Percentiles rank a stretch among this genome's conserved stretches.
Conservation (phyloP, 345 rosid genomes). For the Angophora floribunda region DNA sequence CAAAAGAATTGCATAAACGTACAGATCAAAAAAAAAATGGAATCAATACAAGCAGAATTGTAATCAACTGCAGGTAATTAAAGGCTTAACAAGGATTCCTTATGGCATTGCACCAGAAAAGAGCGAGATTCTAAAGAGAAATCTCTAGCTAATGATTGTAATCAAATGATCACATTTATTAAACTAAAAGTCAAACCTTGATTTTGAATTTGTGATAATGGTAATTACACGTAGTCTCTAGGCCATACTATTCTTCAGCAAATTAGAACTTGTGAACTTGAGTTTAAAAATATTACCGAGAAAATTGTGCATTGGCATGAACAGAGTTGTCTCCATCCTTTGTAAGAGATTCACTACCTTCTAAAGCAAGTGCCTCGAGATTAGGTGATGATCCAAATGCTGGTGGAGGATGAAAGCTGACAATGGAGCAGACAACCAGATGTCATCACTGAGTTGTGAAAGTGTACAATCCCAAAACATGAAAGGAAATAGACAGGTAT, state of each 20-base stretch:
- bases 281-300: background rate
- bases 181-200: background rate
- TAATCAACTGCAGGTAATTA: background rate
- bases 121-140: background rate
- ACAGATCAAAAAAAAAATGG: background rate
- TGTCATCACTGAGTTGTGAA: background rate
- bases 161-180: background rate
- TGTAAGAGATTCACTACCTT: background rate
- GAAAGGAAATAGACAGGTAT: background rate
- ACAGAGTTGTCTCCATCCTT: slow-evolving; percentile 4
- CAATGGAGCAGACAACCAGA: background rate
- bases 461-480: background rate
- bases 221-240: background rate
- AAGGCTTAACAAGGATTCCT: background rate
- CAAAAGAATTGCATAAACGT: background rate
- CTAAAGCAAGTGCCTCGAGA: slow-evolving; percentile 6
- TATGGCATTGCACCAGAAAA: background rate
- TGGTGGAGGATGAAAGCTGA: slow-evolving; percentile 17
- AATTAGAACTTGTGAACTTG: background rate
- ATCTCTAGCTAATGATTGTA: background rate
- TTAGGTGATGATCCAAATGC: slow-evolving; percentile 14
- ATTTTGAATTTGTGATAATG: background rate
- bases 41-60: background rate
- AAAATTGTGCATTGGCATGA: background rate
- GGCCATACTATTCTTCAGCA: background rate